Conservation (phyloP, 2,329 filamentous ascomycete genomes). For the Trichoderma afroharzianum region DNA sequence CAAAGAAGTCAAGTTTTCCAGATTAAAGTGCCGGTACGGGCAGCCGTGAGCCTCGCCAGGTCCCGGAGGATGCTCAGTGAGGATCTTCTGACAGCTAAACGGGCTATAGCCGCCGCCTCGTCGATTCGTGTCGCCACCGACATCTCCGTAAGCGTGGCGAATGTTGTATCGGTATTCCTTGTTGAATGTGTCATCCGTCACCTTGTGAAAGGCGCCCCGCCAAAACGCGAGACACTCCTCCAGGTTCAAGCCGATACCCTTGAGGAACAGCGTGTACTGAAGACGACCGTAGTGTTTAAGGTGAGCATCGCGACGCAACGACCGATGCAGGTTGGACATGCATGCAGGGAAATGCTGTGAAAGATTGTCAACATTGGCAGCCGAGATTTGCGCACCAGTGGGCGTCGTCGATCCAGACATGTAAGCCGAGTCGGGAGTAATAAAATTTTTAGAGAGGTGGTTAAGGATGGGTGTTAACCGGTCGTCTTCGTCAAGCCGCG, state of each 20-base stretch:
- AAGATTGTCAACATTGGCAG: slow-evolving; percentile 74
- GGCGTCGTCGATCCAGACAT: slow-evolving; percentile 58
- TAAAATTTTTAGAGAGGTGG: slow-evolving; percentile 93
- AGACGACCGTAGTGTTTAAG: slow-evolving; percentile 90
- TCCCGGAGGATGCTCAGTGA: slow-evolving; percentile 83
- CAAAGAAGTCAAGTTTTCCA: slow-evolving; percentile 77
- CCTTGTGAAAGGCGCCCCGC: slow-evolving; percentile 78
- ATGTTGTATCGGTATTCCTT: slow-evolving; percentile 98
- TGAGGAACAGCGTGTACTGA: slow-evolving; percentile 95
- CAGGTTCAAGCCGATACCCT: slow-evolving; percentile 88
- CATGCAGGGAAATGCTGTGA: slow-evolving; percentile 84
- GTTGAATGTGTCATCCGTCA: slow-evolving; percentile 92
- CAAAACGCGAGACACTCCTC: slow-evolving; percentile 92
- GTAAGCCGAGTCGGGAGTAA: slow-evolving; percentile 83
- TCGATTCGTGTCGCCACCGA: slow-evolving; percentile 86
- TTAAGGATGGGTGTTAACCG: slow-evolving; percentile 66
- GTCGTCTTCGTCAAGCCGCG: slow-evolving; percentile 93
- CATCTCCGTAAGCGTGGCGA: slow-evolving; percentile 90
- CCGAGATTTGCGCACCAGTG: slow-evolving; percentile 69
- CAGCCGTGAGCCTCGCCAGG: slow-evolving; percentile 92
- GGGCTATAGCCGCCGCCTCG: slow-evolving; percentile 84
- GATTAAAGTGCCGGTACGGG: slow-evolving; percentile 86
- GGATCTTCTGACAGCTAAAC: slow-evolving; percentile 91
- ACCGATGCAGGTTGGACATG: slow-evolving; percentile 88
- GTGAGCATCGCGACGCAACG: slow-evolving; percentile 81